Conservation (phyloP, 306 rosid species). For the Begonia fuchsioides region DNA sequence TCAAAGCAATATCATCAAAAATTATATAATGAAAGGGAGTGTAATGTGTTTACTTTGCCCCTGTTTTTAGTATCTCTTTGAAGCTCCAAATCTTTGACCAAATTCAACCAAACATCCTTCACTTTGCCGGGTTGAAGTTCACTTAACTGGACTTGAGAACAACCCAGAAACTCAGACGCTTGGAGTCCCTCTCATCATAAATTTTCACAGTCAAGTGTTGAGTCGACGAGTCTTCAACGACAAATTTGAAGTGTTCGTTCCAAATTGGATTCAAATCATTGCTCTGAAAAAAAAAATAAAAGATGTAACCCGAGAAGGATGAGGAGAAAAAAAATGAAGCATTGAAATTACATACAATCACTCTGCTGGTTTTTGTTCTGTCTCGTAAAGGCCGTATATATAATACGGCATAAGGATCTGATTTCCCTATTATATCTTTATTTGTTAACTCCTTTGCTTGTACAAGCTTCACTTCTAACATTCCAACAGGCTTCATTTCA, state of each 20-base stretch:
- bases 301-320: slow-evolving; percentile 8
- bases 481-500: slow-evolving; percentile 87
- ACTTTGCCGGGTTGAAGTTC: slow-evolving; percentile 93
- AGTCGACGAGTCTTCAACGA: slow-evolving; percentile 82
- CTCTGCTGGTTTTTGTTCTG: slow-evolving; percentile 82
- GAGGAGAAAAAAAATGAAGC: background rate
- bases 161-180: slow-evolving; percentile 65
- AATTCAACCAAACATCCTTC: slow-evolving; percentile 90
- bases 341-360: slow-evolving; percentile 37
- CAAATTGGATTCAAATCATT: slow-evolving; percentile 92
- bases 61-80: slow-evolving; percentile 79
- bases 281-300: slow-evolving; percentile 34
- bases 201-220: slow-evolving; percentile 68
- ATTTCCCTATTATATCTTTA: slow-evolving; percentile 88
- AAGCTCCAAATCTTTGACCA: slow-evolving; percentile 86
- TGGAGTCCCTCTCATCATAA: slow-evolving; percentile 72
- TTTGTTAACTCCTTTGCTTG: slow-evolving; percentile 90
- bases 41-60: slow-evolving; percentile 52
- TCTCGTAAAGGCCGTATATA: slow-evolving; percentile 65
- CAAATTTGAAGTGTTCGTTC: slow-evolving; percentile 89
- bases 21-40: background rate
- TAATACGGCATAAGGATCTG: slow-evolving; percentile 78
- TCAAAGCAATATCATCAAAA: background rate
- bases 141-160: slow-evolving; percentile 39
- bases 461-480: slow-evolving; percentile 92